phyloP scores from a whole-genome alignment of 495 filamentous ascomycete species.

The Annulohypoxylon moriforme region DNA sequence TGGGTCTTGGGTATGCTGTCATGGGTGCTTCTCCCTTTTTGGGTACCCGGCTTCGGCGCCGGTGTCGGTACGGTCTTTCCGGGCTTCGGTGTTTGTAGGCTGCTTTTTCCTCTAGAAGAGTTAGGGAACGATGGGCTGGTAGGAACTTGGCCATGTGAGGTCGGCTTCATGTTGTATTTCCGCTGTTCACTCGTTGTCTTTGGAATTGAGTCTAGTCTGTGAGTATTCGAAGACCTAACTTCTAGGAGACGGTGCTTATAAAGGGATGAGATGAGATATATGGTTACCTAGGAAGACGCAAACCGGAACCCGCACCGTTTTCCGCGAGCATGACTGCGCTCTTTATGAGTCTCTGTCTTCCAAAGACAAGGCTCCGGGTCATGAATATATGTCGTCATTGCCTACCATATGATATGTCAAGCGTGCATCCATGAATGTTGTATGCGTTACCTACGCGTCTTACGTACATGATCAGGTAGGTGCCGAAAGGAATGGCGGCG shows the following conservation, averaged over 20 bases:
- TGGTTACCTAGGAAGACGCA: background rate
- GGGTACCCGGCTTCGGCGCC: background rate
- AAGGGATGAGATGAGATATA: background rate
- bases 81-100: background rate
- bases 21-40: background rate
- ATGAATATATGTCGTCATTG: background rate
- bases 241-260: background rate
- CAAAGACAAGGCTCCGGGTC: background rate
- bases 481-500: conserved; percentile 2
- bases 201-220: background rate
- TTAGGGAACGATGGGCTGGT: background rate
- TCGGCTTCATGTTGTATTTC: background rate
- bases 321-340: background rate
- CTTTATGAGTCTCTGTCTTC: background rate
- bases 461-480: background rate
- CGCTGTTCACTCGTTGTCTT: conserved; percentile 6
- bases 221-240: background rate
- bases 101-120: background rate
- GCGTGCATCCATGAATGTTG: background rate
- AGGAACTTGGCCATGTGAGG: background rate
- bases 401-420: background rate
- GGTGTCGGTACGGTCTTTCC: background rate
- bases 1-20: background rate
- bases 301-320: background rate
- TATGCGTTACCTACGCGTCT: background rate